Percentiles rank a stretch among this genome's conserved stretches.
phyloP scores from a whole-genome alignment of 1,284 basidiomycete species.

The Chalciporus piperatoides region DNA sequence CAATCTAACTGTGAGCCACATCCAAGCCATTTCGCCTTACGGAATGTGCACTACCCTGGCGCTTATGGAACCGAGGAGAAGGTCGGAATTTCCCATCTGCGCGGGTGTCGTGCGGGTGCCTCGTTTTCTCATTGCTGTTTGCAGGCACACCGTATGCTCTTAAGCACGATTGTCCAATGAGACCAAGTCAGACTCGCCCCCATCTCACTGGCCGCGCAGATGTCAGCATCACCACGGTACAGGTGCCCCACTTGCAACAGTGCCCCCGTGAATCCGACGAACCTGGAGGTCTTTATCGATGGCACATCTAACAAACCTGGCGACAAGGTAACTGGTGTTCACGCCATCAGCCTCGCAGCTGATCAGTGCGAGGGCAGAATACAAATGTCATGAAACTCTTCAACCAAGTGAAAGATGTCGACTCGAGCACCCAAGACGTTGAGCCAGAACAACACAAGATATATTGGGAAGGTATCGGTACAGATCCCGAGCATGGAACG shows the following conservation, averaged over 20 bases:
- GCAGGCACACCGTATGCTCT: background rate
- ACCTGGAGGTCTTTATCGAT: constrained; percentile 13
- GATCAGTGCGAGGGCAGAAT: background rate
- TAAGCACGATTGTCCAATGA: background rate
- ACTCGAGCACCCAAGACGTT: too few relatives aligned
- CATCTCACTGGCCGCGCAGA: background rate
- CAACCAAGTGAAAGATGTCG: background rate
- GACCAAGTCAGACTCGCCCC: background rate
- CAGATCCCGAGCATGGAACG: background rate
- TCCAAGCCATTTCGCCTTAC: background rate
- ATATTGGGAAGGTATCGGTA: constrained; percentile 3
- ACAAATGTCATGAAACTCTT: constrained; percentile 10
- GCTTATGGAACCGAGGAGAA: background rate
- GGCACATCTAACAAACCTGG: constrained; percentile 11
- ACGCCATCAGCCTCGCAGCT: background rate
- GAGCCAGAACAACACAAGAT: background rate
- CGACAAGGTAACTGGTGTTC: background rate
- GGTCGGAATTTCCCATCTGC: background rate
- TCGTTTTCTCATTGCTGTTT: background rate
- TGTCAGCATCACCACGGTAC: background rate
- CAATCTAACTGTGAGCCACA: too few relatives aligned
- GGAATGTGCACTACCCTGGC: background rate
- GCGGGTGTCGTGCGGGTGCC: background rate
- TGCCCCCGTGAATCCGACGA: background rate
- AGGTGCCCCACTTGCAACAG: constrained; percentile 4